A percentile compares a stretch with the other conserved stretches of the same genome.
Conservation (phyloP, 495 filamentous ascomycete species). For the Pseudevernia furfuracea region DNA sequence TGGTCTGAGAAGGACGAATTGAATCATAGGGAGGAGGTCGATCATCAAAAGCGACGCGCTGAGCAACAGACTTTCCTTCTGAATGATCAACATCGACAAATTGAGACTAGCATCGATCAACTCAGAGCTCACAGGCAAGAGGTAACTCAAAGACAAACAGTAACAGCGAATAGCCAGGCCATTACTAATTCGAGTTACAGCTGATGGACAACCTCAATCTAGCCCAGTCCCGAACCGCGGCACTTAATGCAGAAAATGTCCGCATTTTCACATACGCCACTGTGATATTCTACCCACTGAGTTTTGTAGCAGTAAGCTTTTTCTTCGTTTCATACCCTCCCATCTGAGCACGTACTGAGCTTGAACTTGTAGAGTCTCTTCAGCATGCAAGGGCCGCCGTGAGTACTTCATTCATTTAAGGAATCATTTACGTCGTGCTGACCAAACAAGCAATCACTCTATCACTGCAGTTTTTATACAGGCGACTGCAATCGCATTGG, state of each 20-base stretch:
- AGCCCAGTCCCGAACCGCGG: not conserved
- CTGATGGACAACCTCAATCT: not conserved
- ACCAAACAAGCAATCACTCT: not conserved
- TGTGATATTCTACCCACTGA: not conserved
- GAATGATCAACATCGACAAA: not conserved
- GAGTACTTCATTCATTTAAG: not conserved
- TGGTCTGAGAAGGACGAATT: not conserved
- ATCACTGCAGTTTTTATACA: not conserved
- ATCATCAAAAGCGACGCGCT: not conserved
- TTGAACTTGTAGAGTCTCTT: too few relatives aligned
- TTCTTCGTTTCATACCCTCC: not conserved
- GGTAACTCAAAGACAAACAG: not conserved
- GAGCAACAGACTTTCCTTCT: not conserved
- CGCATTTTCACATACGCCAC: not conserved
- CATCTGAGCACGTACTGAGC: too few relatives aligned
- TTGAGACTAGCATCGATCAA: not conserved
- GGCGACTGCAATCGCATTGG: not conserved
- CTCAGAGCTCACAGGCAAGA: not conserved
- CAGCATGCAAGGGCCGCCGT: not conserved
- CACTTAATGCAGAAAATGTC: not conserved
- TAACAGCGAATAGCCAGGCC: too few relatives aligned
- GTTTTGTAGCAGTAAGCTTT: not conserved
- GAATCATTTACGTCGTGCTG: too few relatives aligned
- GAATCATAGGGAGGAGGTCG: not conserved
- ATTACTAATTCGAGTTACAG: not conserved